These are phyloP conservation scores for Paecilomyces formosus DNA, from an alignment of 2,329 filamentous ascomycete genomes.

Conservation along the genomic window DNA sequence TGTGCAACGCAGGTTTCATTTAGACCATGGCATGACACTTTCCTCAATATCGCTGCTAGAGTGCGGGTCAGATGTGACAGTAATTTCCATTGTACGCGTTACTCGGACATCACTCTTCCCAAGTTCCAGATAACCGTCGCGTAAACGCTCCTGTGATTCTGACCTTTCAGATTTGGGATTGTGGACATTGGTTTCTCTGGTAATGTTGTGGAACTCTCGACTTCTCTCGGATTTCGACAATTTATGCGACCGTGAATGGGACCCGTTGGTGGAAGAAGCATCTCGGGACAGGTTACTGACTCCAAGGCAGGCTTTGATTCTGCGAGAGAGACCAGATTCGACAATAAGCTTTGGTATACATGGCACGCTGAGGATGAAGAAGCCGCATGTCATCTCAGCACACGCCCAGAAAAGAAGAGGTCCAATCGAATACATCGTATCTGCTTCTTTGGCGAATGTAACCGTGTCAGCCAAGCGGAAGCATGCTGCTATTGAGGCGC, in stretches of 20 bases:
- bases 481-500: neutral
- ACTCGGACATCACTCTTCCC: neutral
- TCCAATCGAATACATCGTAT: slow-evolving; percentile 31
- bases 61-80: neutral
- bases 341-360: slow-evolving; percentile 32
- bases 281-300: neutral
- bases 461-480: neutral
- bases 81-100: neutral
- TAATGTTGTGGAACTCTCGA: neutral
- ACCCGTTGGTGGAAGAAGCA: neutral
- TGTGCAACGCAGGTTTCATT: neutral
- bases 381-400: slow-evolving; percentile 41
- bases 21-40: neutral
- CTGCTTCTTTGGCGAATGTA: neutral
- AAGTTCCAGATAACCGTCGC: neutral
- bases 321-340: slow-evolving; percentile 7
- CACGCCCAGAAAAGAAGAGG: slow-evolving; percentile 38
- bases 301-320: neutral
- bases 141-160: neutral
- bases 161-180: neutral
- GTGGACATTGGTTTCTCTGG: neutral
- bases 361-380: slow-evolving; percentile 36
- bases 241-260: neutral
- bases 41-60: neutral
- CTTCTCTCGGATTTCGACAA: neutral